These are phyloP conservation scores for Aspergillus sp. DNA, from an alignment of 2,329 filamentous ascomycete genomes.

Conservation along the genomic window DNA sequence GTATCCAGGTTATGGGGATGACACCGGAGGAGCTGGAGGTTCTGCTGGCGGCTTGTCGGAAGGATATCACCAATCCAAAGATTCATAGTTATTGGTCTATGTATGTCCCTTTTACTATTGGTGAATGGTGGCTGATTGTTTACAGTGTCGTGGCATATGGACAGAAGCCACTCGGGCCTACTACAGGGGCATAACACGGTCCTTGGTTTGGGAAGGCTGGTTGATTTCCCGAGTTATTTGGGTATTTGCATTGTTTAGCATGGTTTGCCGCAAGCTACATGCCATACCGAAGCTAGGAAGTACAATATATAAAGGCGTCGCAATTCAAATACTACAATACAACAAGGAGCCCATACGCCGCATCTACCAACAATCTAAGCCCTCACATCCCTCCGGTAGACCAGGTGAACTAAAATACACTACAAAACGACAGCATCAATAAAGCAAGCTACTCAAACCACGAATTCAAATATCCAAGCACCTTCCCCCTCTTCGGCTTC, in stretches of 20 bases:
- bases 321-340: no score
- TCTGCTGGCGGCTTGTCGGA: background rate
- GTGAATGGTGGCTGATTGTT: background rate
- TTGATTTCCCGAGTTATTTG: no score
- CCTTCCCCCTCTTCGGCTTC: background rate
- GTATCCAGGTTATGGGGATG: conserved; percentile 8
- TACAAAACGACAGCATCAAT: background rate
- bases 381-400: background rate
- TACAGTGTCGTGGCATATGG: conserved; percentile 2
- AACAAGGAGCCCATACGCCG: no score
- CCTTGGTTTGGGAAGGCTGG: no score
- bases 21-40: background rate
- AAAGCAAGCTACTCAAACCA: conserved; percentile 7
- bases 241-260: no score
- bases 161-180: background rate
- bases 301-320: no score
- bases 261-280: no score
- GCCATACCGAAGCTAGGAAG: no score
- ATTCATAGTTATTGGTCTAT: conserved; percentile 7
- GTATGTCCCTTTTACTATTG: background rate
- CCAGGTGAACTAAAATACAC: background rate
- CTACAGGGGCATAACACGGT: background rate
- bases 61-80: background rate
- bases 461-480: conserved; percentile 1
- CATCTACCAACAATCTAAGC: background rate